Conservation (phyloP, 352 stramenopile genomes). For the Phytophthora sansomeana region DNA sequence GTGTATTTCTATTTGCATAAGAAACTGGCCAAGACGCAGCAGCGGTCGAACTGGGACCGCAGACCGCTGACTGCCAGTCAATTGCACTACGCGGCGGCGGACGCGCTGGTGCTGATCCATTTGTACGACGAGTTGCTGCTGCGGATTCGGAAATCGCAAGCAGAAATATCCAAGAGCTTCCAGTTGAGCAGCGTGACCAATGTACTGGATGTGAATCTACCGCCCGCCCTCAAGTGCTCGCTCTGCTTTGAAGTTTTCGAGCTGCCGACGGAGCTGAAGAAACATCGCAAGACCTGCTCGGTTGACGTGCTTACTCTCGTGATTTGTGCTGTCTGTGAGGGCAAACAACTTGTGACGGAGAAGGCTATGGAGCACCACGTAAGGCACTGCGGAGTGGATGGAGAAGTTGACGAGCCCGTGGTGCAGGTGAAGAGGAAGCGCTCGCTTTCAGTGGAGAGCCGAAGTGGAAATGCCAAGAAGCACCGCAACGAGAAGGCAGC, state of each 20-base stretch:
- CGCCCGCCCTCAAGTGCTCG: slow-evolving; percentile 53
- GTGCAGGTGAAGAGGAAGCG: slow-evolving; percentile 39
- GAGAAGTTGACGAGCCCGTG: slow-evolving; percentile 24
- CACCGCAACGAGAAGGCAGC: slow-evolving; percentile 29
- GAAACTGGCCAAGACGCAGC: slow-evolving; percentile 79
- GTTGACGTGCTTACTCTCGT: slow-evolving; percentile 45
- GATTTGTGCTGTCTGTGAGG: slow-evolving; percentile 56
- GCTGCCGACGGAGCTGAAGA: slow-evolving; percentile 42
- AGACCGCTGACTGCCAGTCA: slow-evolving; percentile 62
- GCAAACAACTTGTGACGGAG: slow-evolving; percentile 54
- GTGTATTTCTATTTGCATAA: slow-evolving; percentile 76
- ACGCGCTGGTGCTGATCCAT: slow-evolving; percentile 78
- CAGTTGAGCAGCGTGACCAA: slow-evolving; percentile 58
- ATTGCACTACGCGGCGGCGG: slow-evolving; percentile 75
- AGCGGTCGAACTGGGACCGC: slow-evolving; percentile 82
- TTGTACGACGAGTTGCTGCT: slow-evolving; percentile 66
- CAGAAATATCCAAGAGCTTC: slow-evolving; percentile 36
- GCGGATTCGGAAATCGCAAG: slow-evolving; percentile 37
- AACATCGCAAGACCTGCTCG: slow-evolving; percentile 55
- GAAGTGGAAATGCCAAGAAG: slow-evolving; percentile 17
- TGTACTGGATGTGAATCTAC: slow-evolving; percentile 68
- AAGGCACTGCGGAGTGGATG: slow-evolving; percentile 35
- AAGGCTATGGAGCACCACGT: slow-evolving; percentile 55
- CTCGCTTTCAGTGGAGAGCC: slow-evolving; percentile 26
- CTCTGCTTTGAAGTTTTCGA: slow-evolving; percentile 63